Base-by-base conservation (phyloP, 2,329 filamentous ascomycete species). In the Trichophyton verrucosum region DNA sequence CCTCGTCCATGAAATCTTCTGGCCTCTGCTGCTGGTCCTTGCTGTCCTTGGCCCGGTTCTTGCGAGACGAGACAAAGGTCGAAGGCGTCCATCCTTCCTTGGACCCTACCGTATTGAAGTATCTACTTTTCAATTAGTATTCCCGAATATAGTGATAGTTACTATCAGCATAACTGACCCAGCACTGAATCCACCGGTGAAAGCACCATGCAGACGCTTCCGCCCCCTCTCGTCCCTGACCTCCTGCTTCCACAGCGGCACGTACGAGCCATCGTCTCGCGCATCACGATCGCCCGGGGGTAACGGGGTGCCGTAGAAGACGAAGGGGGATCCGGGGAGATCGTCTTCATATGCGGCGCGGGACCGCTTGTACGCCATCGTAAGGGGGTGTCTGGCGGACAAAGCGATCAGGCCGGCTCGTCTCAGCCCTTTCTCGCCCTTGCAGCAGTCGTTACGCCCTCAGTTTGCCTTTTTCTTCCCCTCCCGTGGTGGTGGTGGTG, bases 1-100 rank as follows among this genome's bases (percentile, higher is more conserved):
- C 94, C 47, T 96, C 92, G 68, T 99, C 94, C 94, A 99, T 99
- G 68, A 91, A 97, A 70, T 97, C 91, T 72, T 97, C 91, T 0
- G 85, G 83, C 56, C 86, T 84, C 70, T 88, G 85, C 64, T 81
- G 74, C 64, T 65, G 59, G 57, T 71, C 68, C 60, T 82, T 80
- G n/a, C 78, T 79, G 76, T 88, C 82, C 70, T 88, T 89, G 65
- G 81, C 84, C 61, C 91, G 87, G 68, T 89, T 89, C 44, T 83
- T 78, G 24, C 94, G 87, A 58, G 91, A 96, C 5, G 92, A 97
- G 8, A 95, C 86, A 73, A 97, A 99, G 0, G 89, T 87, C 22
- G 89, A 86, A 1, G 94, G 94, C 0, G 89, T 86, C 92, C 92
- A 99, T 77, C 94, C 94, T 79, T 99, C 92, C 74, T 97, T 97